Percentiles rank a stretch among this genome's conserved stretches.
phyloP scores from a whole-genome alignment of 768 basidiomycete species.

The Tulasnella sp. region DNA sequence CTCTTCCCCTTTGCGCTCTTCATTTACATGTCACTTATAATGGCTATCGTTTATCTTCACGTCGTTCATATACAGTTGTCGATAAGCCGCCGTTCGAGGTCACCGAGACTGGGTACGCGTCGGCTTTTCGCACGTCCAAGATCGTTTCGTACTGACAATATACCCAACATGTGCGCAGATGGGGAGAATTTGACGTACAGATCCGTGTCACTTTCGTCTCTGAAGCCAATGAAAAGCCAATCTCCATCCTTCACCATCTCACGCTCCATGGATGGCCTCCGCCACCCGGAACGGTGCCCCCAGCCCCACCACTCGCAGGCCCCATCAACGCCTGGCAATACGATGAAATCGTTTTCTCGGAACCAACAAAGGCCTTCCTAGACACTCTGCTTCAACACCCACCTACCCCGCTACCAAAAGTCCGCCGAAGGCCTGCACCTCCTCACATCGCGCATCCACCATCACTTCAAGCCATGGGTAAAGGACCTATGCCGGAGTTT shows the following conservation, averaged over 20 bases:
- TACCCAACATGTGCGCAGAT: constrained; percentile 35
- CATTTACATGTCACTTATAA: background rate
- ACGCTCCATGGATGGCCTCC: constrained; percentile 80
- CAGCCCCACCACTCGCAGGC: constrained; percentile 28
- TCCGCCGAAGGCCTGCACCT: constrained; percentile 51
- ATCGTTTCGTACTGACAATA: no score
- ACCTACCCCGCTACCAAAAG: constrained; percentile 68
- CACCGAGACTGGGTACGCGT: constrained; percentile 85
- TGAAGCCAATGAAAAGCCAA: constrained; percentile 85
- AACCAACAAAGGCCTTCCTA: constrained; percentile 82
- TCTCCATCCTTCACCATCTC: constrained; percentile 83
- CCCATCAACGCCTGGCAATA: constrained; percentile 98
- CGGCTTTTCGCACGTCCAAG: no score
- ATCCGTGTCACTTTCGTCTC: constrained; percentile 82
- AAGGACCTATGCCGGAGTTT: constrained; percentile 68
- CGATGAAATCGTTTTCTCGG: constrained; percentile 93
- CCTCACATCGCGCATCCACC: constrained; percentile 54
- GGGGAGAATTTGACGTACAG: constrained; percentile 97
- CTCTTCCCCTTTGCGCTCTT: no score
- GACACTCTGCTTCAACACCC: constrained; percentile 69
- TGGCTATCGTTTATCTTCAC: constrained; percentile 6
- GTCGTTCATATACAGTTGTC: constrained; percentile 44
- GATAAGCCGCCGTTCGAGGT: constrained; percentile 93
- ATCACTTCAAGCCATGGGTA: constrained; percentile 48
- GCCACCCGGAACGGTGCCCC: constrained; percentile 36